These are phyloP conservation scores for Coffea canephora DNA, from an alignment of 257 asterid species.

Conservation along the genomic window DNA sequence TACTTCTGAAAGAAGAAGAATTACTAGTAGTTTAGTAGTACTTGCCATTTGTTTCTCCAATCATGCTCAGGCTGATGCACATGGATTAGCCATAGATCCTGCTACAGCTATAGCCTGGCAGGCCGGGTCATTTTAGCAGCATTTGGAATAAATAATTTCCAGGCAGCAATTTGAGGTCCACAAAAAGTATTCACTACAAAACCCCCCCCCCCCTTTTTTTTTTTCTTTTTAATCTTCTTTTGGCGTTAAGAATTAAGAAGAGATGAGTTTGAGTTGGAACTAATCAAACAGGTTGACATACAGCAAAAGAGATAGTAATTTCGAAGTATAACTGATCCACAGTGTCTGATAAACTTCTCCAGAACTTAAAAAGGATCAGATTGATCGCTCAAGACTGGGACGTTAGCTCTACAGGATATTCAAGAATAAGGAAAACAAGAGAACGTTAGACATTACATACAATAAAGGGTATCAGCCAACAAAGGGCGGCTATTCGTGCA, in stretches of 20 bases:
- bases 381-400: not conserved
- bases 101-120: not conserved
- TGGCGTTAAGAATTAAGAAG: not conserved
- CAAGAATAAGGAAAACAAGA: not conserved
- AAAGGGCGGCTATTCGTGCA: not conserved
- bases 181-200: too few relatives aligned
- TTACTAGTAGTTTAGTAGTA: not conserved
- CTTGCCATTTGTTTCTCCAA: not conserved
- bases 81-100: conserved; percentile 15
- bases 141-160: too few relatives aligned
- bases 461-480: conserved; percentile 3
- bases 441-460: too few relatives aligned
- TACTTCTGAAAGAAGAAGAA: not conserved
- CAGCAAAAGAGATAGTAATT: not conserved
- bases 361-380: not conserved
- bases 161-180: too few relatives aligned
- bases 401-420: not conserved
- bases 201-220: too few relatives aligned
- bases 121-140: not conserved
- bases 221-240: too few relatives aligned
- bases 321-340: not conserved
- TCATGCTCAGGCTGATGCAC: conserved; percentile 24
- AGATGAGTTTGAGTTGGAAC: not conserved
- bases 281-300: not conserved
- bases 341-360: not conserved